These are phyloP conservation scores for Phycomyces blakesleeanus DNA, from an alignment of 192 early-diverging fungal genomes.

Conservation along the genomic window DNA sequence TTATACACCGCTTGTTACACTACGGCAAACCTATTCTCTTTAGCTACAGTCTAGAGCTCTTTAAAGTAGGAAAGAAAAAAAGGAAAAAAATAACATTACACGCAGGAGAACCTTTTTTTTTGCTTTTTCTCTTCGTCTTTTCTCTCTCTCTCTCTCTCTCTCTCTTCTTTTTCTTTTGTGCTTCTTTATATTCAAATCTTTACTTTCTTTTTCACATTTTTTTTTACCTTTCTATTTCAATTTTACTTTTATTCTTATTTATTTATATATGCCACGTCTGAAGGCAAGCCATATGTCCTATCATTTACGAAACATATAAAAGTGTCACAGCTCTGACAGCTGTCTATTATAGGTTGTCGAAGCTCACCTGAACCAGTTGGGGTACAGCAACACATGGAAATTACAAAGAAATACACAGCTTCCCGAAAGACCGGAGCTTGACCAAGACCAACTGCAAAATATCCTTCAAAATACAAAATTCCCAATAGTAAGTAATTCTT, in stretches of 20 bases:
- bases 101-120: background rate
- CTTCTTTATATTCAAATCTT: background rate
- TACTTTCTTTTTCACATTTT: background rate
- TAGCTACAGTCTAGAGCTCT: too few relatives aligned
- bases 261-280: background rate
- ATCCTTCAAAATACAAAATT: conserved; percentile 5
- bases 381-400: conserved; percentile 28
- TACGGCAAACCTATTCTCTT: too few relatives aligned
- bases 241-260: background rate
- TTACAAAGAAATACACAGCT: conserved; percentile 18
- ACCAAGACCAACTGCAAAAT: background rate
- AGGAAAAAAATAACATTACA: too few relatives aligned
- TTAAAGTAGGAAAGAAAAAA: too few relatives aligned
- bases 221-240: background rate
- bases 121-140: background rate
- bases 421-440: background rate
- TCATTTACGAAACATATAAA: background rate
- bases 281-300: background rate
- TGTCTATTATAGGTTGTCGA: background rate
- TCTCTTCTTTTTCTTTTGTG: background rate
- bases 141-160: background rate
- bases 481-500: background rate
- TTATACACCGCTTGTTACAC: too few relatives aligned
- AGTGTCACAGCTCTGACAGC: background rate
- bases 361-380: conserved; percentile 1